phyloP scores from a whole-genome alignment of 768 basidiomycete species.

The Tremella yokohamensis region DNA sequence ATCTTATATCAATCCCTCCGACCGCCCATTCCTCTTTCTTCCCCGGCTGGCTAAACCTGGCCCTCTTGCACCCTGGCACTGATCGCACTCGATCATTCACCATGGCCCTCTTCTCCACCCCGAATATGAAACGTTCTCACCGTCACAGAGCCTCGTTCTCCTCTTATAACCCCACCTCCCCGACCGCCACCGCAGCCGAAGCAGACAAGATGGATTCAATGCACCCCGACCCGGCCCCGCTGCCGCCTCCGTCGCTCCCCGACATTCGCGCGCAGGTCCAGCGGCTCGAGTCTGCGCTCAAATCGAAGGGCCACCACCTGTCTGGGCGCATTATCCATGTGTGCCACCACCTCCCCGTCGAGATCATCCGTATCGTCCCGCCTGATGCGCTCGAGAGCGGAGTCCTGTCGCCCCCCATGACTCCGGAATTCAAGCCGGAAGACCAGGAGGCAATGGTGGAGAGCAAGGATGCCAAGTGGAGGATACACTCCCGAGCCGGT shows the following conservation, averaged over 20 bases:
- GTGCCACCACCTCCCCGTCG: constrained; percentile 81
- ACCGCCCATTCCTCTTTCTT: neutral
- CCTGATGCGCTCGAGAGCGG: constrained; percentile 31
- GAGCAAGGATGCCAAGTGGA: constrained; percentile 59
- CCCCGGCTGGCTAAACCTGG: too few species aligned
- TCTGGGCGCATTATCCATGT: constrained; percentile 89
- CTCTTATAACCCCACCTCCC: constrained; percentile 12
- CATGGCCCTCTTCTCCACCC: constrained; percentile 1
- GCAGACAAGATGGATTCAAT: constrained; percentile 46
- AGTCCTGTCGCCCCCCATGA: constrained; percentile 66
- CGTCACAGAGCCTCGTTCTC: constrained; percentile 17
- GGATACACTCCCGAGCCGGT: constrained; percentile 72
- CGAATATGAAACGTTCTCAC: neutral
- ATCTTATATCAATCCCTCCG: constrained; percentile 3
- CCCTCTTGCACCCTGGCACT: neutral
- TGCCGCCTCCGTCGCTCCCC: constrained; percentile 52
- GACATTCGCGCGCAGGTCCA: constrained; percentile 71
- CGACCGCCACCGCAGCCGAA: neutral
- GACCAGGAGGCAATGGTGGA: constrained; percentile 53
- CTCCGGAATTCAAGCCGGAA: constrained; percentile 62
- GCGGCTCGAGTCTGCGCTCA: constrained; percentile 69
- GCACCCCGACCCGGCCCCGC: constrained; percentile 49
- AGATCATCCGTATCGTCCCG: constrained; percentile 56
- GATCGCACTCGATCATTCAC: constrained; percentile 1
- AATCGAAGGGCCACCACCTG: constrained; percentile 65